Evolutionary conservation across 768 basidiomycete genomes (phyloP).

Genomic region (Tulasnella sp.): DNA sequence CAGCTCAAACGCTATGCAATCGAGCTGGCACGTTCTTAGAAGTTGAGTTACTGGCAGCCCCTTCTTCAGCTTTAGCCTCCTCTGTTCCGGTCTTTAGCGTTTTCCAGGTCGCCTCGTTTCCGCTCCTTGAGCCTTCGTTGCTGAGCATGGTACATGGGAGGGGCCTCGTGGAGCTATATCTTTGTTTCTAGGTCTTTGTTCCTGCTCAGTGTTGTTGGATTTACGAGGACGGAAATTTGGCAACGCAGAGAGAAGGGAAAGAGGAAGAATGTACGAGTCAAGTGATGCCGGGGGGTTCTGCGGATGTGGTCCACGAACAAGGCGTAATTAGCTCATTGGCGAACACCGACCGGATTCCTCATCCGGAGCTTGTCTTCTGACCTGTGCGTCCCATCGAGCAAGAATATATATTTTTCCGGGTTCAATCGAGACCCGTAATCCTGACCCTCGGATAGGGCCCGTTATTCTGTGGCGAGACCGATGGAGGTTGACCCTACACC

Average conservation of each 20-base stretch:
- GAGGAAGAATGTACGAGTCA: not conserved
- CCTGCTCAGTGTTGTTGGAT: not conserved
- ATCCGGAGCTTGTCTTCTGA: constrained; percentile 32
- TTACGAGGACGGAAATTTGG: not conserved
- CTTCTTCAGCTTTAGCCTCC: too few species aligned
- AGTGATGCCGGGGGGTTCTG: not conserved
- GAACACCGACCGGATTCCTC: not conserved
- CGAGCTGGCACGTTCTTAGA: constrained; percentile 26
- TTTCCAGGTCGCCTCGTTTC: constrained; percentile 6
- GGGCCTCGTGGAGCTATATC: constrained; percentile 28
- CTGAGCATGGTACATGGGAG: constrained; percentile 66
- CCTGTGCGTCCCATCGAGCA: constrained; percentile 91
- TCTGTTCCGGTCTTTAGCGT: constrained; percentile 38
- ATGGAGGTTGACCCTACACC: constrained; percentile 80
- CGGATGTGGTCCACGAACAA: constrained; percentile 64
- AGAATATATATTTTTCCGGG: constrained; percentile 92
- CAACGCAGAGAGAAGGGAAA: not conserved
- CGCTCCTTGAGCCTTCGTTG: constrained; percentile 36
- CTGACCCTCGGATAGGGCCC: constrained; percentile 79
- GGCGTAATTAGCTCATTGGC: not conserved
- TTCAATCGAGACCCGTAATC: constrained; percentile 87
- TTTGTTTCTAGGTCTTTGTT: constrained; percentile 27
- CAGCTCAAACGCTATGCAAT: constrained; percentile 90
- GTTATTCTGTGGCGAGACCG: constrained; percentile 64
- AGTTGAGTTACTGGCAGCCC: not conserved